Base-by-base conservation (phyloP, 2,329 filamentous ascomycete genomes). In the Trichoderma atroviride region DNA sequence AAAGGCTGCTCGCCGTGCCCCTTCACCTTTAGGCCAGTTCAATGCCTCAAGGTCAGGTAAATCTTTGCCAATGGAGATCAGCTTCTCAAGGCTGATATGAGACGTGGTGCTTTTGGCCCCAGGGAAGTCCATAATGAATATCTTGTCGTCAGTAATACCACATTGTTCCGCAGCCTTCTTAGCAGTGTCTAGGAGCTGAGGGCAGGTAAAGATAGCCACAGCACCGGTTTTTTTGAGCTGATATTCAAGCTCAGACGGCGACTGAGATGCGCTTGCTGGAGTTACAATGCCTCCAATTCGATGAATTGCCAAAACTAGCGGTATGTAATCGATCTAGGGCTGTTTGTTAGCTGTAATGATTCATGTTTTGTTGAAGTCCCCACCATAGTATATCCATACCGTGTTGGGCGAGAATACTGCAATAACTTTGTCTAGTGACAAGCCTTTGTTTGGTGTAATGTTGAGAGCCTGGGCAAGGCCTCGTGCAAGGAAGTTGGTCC, bases 391-490 rank as follows among this genome's bases (percentile, higher is more conserved):
- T 31, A 11, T 75, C 86, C 70, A 79, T 40, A 93, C 91, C 31
- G 92, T 93, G 77, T 96, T 96, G 70, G 94, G 80, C n/a, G 90
- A 90, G 80, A 92, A 96, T 33, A 94, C 82, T 5, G 84, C 90
- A 57, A 92, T 82, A 27, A 94, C 91, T 78, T 94, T 40, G 37
- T 40, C 37, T 19, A 40, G 16, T 3, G 37, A 40, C 37, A 69
- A 95, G 85, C 72, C 92, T 88, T 76, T 91, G 16, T 40, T 40
- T 40, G 37, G 37, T 40, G 19, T 14, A 19, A 40, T 16, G 5
- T 40, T 40, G 37, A 40, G 37, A 19, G 14, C 16, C 37, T 40
- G 37, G 37, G 14, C 37, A 19, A 40, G 14, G 14, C 37, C 37
- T 40, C 37, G 37, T 19, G 37, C 37, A 7, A 40, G 37, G 16